A percentile compares a stretch with the other conserved stretches of the same genome.
phyloP scores from a whole-genome alignment of 2,329 filamentous ascomycete genomes.

The Cordyceps militaris region DNA sequence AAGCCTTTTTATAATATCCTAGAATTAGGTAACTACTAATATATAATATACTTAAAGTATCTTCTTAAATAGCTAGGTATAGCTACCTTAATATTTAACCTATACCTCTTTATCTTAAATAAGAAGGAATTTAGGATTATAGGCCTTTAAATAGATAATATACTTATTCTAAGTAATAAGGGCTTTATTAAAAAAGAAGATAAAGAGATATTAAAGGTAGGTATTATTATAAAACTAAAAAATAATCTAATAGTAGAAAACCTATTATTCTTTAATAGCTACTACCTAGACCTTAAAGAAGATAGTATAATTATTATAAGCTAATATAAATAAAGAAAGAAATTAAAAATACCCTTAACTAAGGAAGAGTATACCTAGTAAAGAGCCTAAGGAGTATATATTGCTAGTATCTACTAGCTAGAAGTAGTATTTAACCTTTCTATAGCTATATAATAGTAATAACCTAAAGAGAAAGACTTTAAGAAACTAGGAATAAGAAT shows the following conservation, averaged over 20 bases:
- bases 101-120: not conserved
- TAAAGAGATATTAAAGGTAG: not conserved
- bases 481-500: not conserved
- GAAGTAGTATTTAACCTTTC: not conserved
- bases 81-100: not conserved
- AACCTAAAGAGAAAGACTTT: not conserved
- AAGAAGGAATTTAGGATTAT: not conserved
- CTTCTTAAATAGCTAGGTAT: not conserved
- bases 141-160: not conserved
- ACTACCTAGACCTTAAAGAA: not conserved
- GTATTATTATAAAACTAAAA: not conserved
- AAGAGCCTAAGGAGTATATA: not conserved
- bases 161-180: not conserved
- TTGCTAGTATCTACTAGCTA: not conserved
- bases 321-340: not conserved
- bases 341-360: not conserved
- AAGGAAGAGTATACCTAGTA: not conserved
- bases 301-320: not conserved
- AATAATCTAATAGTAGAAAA: not conserved
- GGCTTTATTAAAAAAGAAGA: not conserved
- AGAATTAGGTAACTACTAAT: not conserved
- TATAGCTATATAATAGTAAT: not conserved
- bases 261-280: not conserved
- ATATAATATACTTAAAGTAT: not conserved
- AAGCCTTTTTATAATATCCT: not conserved